Conservation (phyloP, 805 yeast genomes). For the Lipomyces starkeyi region DNA sequence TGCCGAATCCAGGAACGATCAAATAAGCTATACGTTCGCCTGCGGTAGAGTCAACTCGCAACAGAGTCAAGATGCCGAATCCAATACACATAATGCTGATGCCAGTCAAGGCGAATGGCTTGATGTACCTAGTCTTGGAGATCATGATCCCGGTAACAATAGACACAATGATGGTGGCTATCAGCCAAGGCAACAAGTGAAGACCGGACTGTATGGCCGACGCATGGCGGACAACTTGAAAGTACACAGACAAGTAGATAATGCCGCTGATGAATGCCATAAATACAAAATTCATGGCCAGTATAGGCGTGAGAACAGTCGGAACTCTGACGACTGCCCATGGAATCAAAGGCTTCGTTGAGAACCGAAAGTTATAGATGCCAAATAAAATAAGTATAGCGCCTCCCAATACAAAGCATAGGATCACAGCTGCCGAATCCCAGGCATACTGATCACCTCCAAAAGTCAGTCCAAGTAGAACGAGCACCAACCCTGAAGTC, state of each 20-base stretch:
- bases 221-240: slow-evolving; percentile 53
- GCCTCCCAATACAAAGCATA: slow-evolving; percentile 53
- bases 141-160: slow-evolving; percentile 54
- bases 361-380: slow-evolving; percentile 56
- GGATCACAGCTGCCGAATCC: slow-evolving; percentile 51
- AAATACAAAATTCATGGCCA: slow-evolving; percentile 56
- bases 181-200: slow-evolving; percentile 53
- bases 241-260: slow-evolving; percentile 57
- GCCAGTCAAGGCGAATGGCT: slow-evolving; percentile 49
- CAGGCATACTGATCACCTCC: slow-evolving; percentile 63
- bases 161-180: slow-evolving; percentile 52
- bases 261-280: slow-evolving; percentile 54
- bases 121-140: slow-evolving; percentile 50
- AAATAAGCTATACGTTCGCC: slow-evolving; percentile 53
- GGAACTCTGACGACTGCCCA: slow-evolving; percentile 50
- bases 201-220: slow-evolving; percentile 51
- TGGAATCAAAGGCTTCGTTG: slow-evolving; percentile 61
- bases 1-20: slow-evolving; percentile 55
- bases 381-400: slow-evolving; percentile 51
- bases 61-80: slow-evolving; percentile 52
- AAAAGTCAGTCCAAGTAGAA: slow-evolving; percentile 69
- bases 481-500: slow-evolving; percentile 59
- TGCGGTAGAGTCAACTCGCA: slow-evolving; percentile 49
- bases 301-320: slow-evolving; percentile 47
- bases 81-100: slow-evolving; percentile 52